These are phyloP conservation scores for Paracamarosporium sp. DNA, from an alignment of 2,329 filamentous ascomycete species.

Conservation along the genomic window DNA sequence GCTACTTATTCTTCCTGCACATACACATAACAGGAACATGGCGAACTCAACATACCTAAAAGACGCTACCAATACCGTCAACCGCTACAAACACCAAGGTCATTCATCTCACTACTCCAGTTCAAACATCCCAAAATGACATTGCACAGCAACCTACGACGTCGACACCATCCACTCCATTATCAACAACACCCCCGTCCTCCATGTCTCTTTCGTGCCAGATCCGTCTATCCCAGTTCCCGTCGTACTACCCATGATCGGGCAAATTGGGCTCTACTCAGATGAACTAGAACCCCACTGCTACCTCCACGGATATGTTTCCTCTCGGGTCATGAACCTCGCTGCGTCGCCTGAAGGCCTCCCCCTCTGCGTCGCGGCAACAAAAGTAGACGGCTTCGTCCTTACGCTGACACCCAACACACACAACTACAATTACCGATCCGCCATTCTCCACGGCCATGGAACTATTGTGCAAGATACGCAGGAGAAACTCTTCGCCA, in stretches of 20 bases:
- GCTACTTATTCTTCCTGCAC: not conserved
- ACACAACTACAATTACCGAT: not conserved
- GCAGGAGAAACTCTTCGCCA: slow-evolving; percentile 77
- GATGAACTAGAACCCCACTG: not conserved
- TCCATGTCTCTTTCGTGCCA: slow-evolving; percentile 80
- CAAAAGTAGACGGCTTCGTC: slow-evolving; percentile 79
- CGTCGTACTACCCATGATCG: slow-evolving; percentile 83
- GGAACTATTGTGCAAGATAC: slow-evolving; percentile 70
- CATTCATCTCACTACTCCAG: slow-evolving; percentile 13
- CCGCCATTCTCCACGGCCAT: slow-evolving; percentile 73
- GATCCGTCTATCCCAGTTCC: slow-evolving; percentile 69
- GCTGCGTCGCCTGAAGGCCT: slow-evolving; percentile 50
- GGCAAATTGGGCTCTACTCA: slow-evolving; percentile 45
- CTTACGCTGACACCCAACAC: not conserved
- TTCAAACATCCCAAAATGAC: not conserved
- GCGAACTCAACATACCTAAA: slow-evolving; percentile 15
- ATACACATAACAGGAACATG: slow-evolving; percentile 8
- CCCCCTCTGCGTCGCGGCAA: slow-evolving; percentile 53
- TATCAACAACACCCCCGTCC: slow-evolving; percentile 74
- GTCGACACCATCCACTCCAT: slow-evolving; percentile 69
- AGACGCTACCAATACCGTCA: slow-evolving; percentile 58
- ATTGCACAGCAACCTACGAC: slow-evolving; percentile 61
- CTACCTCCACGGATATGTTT: slow-evolving; percentile 80
- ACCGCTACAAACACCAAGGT: slow-evolving; percentile 71
- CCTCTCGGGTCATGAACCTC: slow-evolving; percentile 75